Base-by-base conservation (phyloP, 495 filamentous ascomycete species). In the Xylaria bambusicola region DNA sequence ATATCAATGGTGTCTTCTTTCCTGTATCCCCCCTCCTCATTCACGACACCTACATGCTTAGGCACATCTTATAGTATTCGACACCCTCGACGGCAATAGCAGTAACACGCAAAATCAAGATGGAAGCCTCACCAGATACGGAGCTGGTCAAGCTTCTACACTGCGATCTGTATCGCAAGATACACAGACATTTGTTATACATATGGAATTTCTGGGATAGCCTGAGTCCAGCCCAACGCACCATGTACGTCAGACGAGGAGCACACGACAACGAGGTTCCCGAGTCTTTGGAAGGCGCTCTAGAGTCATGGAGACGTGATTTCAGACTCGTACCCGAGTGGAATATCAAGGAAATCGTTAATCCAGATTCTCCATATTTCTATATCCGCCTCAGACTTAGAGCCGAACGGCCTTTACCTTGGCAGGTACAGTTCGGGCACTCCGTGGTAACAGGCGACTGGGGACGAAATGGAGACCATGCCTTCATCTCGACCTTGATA, bases 271-370 rank as follows among this genome's bases (percentile, higher is more conserved):
- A 63, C 47, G 18, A 33, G 8, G 59, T 70, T 12, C 58, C 69
- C 35, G 51, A 58, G 42, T 47, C 68, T 49, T 29, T 57, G 1
- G 1, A 17, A 2, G 68, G 72, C 40, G 0, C 0, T 7, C 62
- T 71, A n/a, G n/a, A n/a, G n/a, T n/a, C 4, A 10, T 72, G 26
- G 73, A 67, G 2, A 62, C n/a, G 65, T 18, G 48, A 71, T 2
- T 63, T 38, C 57, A 68, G 68, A 12, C 3, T 75, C 13, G 50
- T 71, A 0, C 73, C 73, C 0, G 77, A 78, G 51, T 72, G 65
- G 63, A 78, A 79, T 47, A 56, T 78, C 23, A 67, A 57, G 1
- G 73, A 79, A 40, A 55, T 78, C 21, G 54, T 71, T 1, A 49
- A 59, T 1, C 70, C 0, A 62, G 48, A 10, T 67, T 74, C 1